Conservation (phyloP, 257 asterid genomes). For the Nyctanthes arbortristis region DNA sequence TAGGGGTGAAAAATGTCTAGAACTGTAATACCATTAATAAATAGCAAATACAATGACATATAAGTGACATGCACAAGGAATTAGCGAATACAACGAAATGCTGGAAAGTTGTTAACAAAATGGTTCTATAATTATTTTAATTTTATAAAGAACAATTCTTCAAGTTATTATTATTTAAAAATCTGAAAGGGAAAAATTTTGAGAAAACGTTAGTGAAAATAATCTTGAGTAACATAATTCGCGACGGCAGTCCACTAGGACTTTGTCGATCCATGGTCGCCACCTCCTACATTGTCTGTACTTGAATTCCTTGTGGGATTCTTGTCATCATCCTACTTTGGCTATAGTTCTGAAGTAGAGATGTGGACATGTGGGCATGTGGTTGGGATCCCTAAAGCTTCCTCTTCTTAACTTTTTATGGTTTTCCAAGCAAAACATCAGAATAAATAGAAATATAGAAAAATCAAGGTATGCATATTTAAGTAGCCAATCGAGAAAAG, state of each 20-base stretch:
- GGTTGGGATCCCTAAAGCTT: conserved; percentile 29
- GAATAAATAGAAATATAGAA: conserved; percentile 11
- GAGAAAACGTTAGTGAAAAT: background rate
- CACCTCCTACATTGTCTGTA: conserved; percentile 27
- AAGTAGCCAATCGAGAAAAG: background rate
- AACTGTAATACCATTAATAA: too few species aligned
- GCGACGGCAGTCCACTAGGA: background rate
- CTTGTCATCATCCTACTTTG: conserved; percentile 10
- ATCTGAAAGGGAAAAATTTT: background rate
- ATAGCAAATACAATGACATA: too few species aligned
- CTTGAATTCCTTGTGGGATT: conserved; percentile 9
- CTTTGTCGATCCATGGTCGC: background rate
- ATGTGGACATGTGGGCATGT: conserved; percentile 29
- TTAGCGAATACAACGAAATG: background rate
- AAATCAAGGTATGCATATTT: background rate
- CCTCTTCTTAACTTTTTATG: conserved; percentile 25
- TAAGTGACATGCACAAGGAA: background rate
- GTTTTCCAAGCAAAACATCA: conserved; percentile 5
- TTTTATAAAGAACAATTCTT: background rate
- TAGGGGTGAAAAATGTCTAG: too few species aligned
- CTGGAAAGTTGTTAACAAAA: background rate
- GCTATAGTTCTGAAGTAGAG: conserved; percentile 1
- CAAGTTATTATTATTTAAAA: background rate
- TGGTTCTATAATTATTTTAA: too few species aligned
- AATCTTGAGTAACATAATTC: background rate